These are phyloP conservation scores for Wickerhamiella lipophila DNA, from an alignment of 805 yeast species.

Conservation along the genomic window DNA sequence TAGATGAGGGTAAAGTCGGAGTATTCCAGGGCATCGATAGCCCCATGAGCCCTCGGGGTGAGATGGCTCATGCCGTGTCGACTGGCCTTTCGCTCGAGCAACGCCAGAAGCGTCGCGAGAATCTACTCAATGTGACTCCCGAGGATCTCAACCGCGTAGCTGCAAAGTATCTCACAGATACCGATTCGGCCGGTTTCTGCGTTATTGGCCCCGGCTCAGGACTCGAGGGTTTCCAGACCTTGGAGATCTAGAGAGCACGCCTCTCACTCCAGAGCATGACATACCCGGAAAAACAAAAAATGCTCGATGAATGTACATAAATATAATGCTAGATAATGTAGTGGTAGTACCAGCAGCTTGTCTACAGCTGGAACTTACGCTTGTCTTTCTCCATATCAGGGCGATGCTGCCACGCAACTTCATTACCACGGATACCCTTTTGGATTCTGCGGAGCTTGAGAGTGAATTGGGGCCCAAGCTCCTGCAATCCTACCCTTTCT, in stretches of 20 bases:
- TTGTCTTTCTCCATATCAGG: conserved; percentile 95
- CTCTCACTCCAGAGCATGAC: too few relatives aligned
- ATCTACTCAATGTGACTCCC: conserved; percentile 51
- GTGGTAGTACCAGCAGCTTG: too few relatives aligned
- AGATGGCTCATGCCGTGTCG: conserved; percentile 55
- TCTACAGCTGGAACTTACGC: conserved; percentile 71
- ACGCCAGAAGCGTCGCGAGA: conserved; percentile 68
- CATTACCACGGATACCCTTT: conserved; percentile 72
- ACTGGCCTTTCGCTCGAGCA: conserved; percentile 64
- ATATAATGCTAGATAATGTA: conserved; percentile 1
- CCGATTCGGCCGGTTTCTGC: conserved; percentile 13
- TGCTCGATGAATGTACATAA: conserved; percentile 6
- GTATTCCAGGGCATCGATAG: conserved; percentile 88
- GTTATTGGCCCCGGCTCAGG: conserved; percentile 19
- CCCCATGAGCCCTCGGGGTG: conserved; percentile 67
- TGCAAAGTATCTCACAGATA: conserved; percentile 39
- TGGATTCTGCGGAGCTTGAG: conserved; percentile 77
- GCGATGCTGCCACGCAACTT: conserved; percentile 91
- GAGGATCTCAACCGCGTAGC: conserved; percentile 52
- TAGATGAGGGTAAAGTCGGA: conserved; percentile 81
- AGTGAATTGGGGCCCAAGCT: conserved; percentile 94
- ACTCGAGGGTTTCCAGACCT: background rate
- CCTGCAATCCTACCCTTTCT: conserved; percentile 88
- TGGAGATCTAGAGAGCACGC: too few relatives aligned
- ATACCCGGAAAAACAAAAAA: too few relatives aligned